Evolutionary conservation across 2,329 filamentous ascomycete species (phyloP), one percentile per base, ranked within the genome.

Genomic region (Aspergillus sp.): DNA sequence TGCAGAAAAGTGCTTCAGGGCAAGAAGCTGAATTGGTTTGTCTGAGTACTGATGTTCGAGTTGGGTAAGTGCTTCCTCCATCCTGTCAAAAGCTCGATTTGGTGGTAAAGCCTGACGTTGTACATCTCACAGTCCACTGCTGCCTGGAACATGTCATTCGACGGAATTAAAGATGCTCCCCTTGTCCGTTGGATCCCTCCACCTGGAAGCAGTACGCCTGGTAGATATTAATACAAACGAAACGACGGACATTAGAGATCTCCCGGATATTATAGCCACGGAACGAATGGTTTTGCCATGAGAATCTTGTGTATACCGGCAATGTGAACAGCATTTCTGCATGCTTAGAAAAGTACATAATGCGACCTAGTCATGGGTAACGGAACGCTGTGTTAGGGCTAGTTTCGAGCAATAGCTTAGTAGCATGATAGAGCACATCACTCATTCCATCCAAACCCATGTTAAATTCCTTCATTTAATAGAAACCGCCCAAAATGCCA

Each of bases 141-240:
- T 72, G 29, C 70, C 79, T 9, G 73, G 73, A 6, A 76, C 75
- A 4, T 81, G 78, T 53, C 77, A 79, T 55, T 76, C 74, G 6
- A 74, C 75, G 0, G 73, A 77, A 52, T 57, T 83, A 47, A 75
- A 74, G 51, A 75, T 81, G 39, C 66, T 79, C 12, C 71, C 77
- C 9, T 61, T 80, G 33, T 65, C 67, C 2, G 60, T 70, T 26
- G 79, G 79, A 0, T 65, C 74, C 10, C 65, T 80, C 44, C 67
- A 72, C 28, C 55, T 81, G 2, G 78, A 80, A 46, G 69, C 70
- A 5, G 63, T 81, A 26, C 68, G 76, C 26, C 65, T 82, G 7
- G 65, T 80, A 12, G 79, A 82, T 62, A 58, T 80, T 48, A 73
- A 72, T 44, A 75, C 73, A 27, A 74, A 77, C 50, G 76, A 80